Base-by-base conservation (phyloP, 108 stramenopile species). In the Nannochloropsis gaditana region DNA sequence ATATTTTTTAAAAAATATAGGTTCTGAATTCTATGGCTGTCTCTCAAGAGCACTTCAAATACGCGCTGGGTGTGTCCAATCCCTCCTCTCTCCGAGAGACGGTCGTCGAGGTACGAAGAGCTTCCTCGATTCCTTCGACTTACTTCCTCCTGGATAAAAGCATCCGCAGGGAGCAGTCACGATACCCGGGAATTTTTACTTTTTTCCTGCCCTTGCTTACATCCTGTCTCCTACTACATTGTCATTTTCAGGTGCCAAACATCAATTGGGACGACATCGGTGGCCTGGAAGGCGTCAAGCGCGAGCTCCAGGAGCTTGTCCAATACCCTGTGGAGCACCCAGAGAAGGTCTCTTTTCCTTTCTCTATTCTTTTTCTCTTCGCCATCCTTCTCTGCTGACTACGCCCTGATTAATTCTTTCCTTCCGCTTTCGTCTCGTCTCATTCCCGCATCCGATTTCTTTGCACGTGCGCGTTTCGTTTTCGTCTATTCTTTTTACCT, bases 291-390 rank as follows among this genome's bases (percentile, higher is more conserved):
- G 44, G 73, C 11, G 88, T 91, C 81, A 87, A 92, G 98, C 95
- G 97, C 86, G 99, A 99, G 90, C 94, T 99, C 90, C 96, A 98
- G 91, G 99, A 99, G 92, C 92, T 99, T 83, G 99, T 99, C 44
- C 99, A 99, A 89, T 99, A 99, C 91, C 99, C 99, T 42, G 96
- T 99, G 59, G 99, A 99, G 90, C 99, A 99, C 88, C 98, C 99
- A 15, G 99, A 99, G 90, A 97, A 98, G 47, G 47, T 50, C 0
- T 50, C 47, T 15, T 15, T 50, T 15, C 47, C 47, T 50, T 15
- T 15, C 47, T 50, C 47, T 15, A 10, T 50, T 15, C 47, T 15
- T 42, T 15, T 0, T 15, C 47, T 50, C 15, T 15, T 50, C 1
- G 1, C 47, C 47, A 0, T 50, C 47, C 47, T 50, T 50, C 1